Conservation (phyloP, 164 flowering plant genomes). For the Chimonanthus salicifolius region DNA sequence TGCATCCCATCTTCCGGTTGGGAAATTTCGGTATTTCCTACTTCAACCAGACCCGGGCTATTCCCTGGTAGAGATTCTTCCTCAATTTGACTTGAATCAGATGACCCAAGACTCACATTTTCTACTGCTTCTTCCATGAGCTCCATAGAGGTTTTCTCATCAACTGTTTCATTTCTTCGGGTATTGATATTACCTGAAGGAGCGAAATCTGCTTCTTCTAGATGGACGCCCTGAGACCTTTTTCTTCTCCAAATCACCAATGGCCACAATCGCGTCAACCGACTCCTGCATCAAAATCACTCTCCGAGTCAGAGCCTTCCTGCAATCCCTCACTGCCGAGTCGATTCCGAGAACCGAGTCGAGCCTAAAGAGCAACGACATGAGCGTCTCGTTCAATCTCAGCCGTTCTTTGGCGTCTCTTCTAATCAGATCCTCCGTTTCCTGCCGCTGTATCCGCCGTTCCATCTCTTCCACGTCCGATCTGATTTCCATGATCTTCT, state of each 20-base stretch:
- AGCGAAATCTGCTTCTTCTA: background rate
- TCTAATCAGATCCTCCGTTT: conserved; percentile 30
- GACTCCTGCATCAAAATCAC: conserved; percentile 62
- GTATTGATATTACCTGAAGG: background rate
- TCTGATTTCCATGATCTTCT: conserved; percentile 33
- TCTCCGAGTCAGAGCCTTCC: conserved; percentile 54
- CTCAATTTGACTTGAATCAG: no score
- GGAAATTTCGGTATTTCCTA: no score
- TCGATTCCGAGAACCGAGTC: conserved; percentile 62
- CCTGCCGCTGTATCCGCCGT: conserved; percentile 23
- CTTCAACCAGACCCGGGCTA: no score
- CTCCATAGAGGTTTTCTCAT: background rate
- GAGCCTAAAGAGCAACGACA: conserved; percentile 52
- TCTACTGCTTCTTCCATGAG: background rate
- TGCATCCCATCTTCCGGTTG: no score
- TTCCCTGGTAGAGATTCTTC: no score
- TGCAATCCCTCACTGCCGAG: conserved; percentile 48
- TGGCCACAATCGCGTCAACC: conserved; percentile 30
- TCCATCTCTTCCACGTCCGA: conserved; percentile 47
- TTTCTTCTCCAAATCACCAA: background rate
- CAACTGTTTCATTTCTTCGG: background rate
- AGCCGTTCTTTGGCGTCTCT: conserved; percentile 48
- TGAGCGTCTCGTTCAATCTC: conserved; percentile 54
- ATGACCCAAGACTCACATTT: no score
- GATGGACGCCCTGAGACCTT: background rate